Conservation (phyloP, 768 basidiomycete species). For the Sutorius australiensis region DNA sequence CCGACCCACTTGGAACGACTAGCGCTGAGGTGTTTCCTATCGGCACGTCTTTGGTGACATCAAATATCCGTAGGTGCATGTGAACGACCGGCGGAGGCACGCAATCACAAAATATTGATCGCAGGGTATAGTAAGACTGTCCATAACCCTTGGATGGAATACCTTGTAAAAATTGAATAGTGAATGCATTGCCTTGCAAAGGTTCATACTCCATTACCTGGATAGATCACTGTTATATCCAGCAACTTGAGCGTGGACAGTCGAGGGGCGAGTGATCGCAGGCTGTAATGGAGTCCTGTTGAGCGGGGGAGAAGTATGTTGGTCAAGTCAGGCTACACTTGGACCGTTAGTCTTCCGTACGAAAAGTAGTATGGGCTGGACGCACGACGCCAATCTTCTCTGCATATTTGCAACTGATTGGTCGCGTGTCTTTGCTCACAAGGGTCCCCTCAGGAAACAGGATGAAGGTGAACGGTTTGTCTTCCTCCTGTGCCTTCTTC, state of each 20-base stretch:
- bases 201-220: slow-evolving; percentile 46
- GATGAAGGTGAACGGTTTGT: slow-evolving; percentile 74
- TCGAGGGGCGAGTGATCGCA: slow-evolving; percentile 75
- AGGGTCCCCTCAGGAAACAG: slow-evolving; percentile 97
- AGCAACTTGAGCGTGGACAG: slow-evolving; percentile 75
- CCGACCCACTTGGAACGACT: slow-evolving; percentile 27
- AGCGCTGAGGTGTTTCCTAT: slow-evolving; percentile 55
- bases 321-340: slow-evolving; percentile 64
- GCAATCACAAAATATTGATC: slow-evolving; percentile 80
- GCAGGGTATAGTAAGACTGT: slow-evolving; percentile 84
- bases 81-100: slow-evolving; percentile 83
- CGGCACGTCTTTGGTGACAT: slow-evolving; percentile 63
- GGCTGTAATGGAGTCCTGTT: slow-evolving; percentile 81
- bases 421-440: slow-evolving; percentile 80
- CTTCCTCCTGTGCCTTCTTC: slow-evolving; percentile 58
- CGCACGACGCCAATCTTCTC: slow-evolving; percentile 86
- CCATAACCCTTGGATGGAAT: slow-evolving; percentile 79
- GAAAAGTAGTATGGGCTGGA: slow-evolving; percentile 17
- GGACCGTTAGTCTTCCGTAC: slow-evolving; percentile 8
- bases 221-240: slow-evolving; percentile 92
- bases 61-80: slow-evolving; percentile 79
- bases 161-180: slow-evolving; percentile 37
- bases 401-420: slow-evolving; percentile 82
- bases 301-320: slow-evolving; percentile 89
- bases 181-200: not conserved